Evolutionary conservation across 1,284 basidiomycete genomes (phyloP).

Genomic region (Chalciporus piperatoides): DNA sequence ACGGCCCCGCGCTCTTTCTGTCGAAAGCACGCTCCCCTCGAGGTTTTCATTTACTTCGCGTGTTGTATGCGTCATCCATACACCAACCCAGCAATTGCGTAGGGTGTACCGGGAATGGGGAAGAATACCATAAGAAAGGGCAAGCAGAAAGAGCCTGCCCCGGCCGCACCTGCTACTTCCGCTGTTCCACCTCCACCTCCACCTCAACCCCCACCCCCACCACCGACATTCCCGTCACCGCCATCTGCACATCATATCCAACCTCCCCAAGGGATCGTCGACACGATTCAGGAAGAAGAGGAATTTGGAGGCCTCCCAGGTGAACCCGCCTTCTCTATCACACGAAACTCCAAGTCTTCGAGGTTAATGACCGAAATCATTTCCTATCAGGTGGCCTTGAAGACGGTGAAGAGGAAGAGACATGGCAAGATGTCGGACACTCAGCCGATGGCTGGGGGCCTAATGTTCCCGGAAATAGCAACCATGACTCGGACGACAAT

Average conservation of each 20-base stretch:
- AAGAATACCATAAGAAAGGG: conserved; percentile 35
- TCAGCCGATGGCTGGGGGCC: conserved; percentile 25
- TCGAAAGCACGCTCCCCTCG: conserved; percentile 8
- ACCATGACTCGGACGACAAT: conserved; percentile 21
- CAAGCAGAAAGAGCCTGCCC: conserved; percentile 32
- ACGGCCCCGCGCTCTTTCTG: conserved; percentile 1
- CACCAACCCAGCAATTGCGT: conserved; percentile 21
- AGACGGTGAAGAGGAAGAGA: conserved; percentile 21
- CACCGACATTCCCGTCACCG: conserved; percentile 22
- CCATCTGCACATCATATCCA: conserved; percentile 29
- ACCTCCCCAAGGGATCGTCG: conserved; percentile 19
- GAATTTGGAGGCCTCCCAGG: conserved; percentile 23
- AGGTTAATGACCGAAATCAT: conserved; percentile 16
- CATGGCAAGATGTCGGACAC: conserved; percentile 28
- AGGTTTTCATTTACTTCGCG: conserved; percentile 31
- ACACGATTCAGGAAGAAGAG: conserved; percentile 29
- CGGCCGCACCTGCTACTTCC: conserved; percentile 5
- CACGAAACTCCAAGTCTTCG: neutral
- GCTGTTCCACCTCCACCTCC: conserved; percentile 15
- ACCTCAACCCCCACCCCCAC: conserved; percentile 15
- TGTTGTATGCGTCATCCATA: conserved; percentile 27
- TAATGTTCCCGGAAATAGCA: conserved; percentile 24
- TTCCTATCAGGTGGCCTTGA: conserved; percentile 16
- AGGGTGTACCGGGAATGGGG: conserved; percentile 25
- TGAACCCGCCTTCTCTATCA: conserved; percentile 12